Percentiles rank a stretch among this genome's conserved stretches.
phyloP scores from a whole-genome alignment of 2,329 filamentous ascomycete species.

The Xylaria sp. region DNA sequence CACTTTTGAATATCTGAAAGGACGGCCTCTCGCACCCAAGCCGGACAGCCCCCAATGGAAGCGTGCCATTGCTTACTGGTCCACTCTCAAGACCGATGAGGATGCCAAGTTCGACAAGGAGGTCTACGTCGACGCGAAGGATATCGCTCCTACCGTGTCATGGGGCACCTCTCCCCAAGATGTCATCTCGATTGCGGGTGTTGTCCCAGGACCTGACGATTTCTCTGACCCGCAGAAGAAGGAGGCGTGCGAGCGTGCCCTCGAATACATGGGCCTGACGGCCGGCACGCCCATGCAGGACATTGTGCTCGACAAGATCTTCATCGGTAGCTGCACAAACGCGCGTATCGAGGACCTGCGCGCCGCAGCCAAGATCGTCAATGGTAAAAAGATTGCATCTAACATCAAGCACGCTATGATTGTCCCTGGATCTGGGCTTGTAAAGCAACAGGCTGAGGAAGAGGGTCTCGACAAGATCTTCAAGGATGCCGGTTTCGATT shows the following conservation, averaged over 20 bases:
- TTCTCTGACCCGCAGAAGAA: conserved; percentile 82
- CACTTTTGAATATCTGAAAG: conserved; percentile 95
- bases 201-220: conserved; percentile 87
- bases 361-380: conserved; percentile 81
- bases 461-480: conserved; percentile 96
- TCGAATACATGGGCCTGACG: conserved; percentile 95
- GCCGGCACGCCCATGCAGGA: conserved; percentile 89
- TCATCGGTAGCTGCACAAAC: conserved; percentile 98
- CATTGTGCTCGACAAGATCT: conserved; percentile 91
- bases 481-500: conserved; percentile 89
- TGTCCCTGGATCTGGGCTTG: conserved; percentile 90
- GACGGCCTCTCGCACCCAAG: conserved; percentile 83
- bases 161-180: conserved; percentile 98
- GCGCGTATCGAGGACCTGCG: conserved; percentile 94
- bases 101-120: conserved; percentile 88
- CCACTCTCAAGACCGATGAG: conserved; percentile 79
- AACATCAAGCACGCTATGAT: conserved; percentile 96
- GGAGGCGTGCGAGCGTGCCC: conserved; percentile 74
- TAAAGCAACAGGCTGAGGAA: conserved; percentile 87
- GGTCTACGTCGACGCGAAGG: conserved; percentile 86
- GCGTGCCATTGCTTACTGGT: conserved; percentile 86
- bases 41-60: conserved; percentile 87
- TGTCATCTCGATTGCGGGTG: conserved; percentile 88
- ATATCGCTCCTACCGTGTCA: conserved; percentile 89
- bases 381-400: conserved; percentile 81